Conservation (phyloP, 352 stramenopile species). For the Blastocystis hominis region DNA sequence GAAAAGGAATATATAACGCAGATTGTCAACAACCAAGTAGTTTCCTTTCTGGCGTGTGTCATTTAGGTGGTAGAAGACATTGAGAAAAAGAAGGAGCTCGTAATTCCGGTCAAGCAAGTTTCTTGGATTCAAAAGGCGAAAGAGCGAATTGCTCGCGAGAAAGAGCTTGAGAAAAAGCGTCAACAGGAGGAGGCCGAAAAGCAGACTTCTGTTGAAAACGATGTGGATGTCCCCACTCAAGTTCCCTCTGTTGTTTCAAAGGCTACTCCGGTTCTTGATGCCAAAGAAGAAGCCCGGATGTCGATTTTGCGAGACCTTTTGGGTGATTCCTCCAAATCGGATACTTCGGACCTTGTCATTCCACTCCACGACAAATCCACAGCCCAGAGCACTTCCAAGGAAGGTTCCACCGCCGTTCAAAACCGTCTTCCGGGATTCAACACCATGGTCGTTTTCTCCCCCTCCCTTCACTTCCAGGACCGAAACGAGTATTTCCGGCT, state of each 20-base stretch:
- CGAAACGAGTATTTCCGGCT: conserved; percentile 74
- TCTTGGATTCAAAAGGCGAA: conserved; percentile 45
- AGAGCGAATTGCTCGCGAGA: conserved; percentile 16
- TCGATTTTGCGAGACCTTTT: not conserved
- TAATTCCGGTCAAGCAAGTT: conserved; percentile 29
- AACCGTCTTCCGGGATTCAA: conserved; percentile 20
- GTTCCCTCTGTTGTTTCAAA: not conserved
- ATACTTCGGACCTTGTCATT: not conserved
- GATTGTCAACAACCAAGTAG: conserved; percentile 39
- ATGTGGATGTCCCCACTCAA: not conserved
- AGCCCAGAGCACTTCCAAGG: not conserved
- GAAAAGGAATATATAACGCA: conserved; percentile 37
- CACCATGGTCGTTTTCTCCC: not conserved
- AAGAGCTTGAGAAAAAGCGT: not conserved
- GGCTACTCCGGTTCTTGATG: not conserved
- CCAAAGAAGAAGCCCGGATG: conserved; percentile 1
- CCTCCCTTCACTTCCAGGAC: conserved; percentile 55
- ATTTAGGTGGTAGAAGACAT: not conserved
- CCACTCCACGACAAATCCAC: not conserved
- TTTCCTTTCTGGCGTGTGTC: not conserved
- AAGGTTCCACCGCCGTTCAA: not conserved
- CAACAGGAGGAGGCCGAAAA: not conserved
- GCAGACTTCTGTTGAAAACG: too few relatives aligned
- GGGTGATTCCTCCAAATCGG: not conserved
- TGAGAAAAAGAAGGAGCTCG: conserved; percentile 28